Base-by-base conservation (phyloP, 192 early-diverging fungal genomes). In the Entomortierella parvispora region DNA sequence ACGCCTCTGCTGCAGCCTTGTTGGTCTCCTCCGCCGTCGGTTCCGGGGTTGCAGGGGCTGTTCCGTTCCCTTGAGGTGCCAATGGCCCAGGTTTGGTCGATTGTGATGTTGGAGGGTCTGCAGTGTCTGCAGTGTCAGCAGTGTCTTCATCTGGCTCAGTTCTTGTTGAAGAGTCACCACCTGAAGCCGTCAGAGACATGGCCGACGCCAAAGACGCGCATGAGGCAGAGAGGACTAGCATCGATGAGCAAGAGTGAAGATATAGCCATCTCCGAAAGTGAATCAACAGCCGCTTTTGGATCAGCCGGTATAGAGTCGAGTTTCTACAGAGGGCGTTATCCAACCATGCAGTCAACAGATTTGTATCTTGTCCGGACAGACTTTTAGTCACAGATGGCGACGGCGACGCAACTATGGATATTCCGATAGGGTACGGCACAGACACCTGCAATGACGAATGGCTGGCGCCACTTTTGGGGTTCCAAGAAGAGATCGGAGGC, bases 261-360 rank as follows among this genome's bases (percentile, higher is more conserved):
- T 76, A 76, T 4, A 76, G 59, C 71, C 71, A 76, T 11, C 71
- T 64, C 3, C 71, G 64, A 28, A 76, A 76, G 33, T 76, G 71
- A 20, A 76, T 76, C 58, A 76, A 37, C 25, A 76, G 37, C 7
- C 71, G 58, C 59, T 68, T 76, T 23, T 76, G 71, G 44, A 76
- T 76, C 59, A 76, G 45, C 28, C 22, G 42, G 37, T 76, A 76
- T 4, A 76, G 40, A 9, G 65, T 76, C 20, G 71, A 76, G 2
- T 64, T 67, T 48, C 51, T 61, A 50, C 46, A 46, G 6, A 76
- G 65, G 6, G 71, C 71, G 57, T 76, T 76, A 48, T 76, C 65
- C 20, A 76, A 25, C 71, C 71, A 76, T 2, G 71, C 58, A 0
- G 71, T 68, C 31, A 76, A 50, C 1, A 76, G 29, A 47, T 76